A percentile compares a stretch with the other conserved stretches of the same genome.
phyloP scores from a whole-genome alignment of 345 rosid species.

The Viola odorata region DNA sequence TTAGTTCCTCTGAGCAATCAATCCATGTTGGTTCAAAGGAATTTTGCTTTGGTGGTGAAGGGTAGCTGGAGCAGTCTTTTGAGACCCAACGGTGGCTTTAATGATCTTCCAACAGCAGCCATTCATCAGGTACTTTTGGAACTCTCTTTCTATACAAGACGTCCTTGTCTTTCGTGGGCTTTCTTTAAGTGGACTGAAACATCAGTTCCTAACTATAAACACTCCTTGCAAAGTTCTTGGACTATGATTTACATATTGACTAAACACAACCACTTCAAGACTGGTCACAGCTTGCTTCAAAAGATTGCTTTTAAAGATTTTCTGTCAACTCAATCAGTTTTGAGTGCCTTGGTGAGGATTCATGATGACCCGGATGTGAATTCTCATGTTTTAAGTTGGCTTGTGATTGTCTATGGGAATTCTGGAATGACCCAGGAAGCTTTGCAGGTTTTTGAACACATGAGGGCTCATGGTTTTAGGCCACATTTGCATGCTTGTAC shows the following conservation, averaged over 20 bases:
- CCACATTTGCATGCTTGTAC: slow-evolving; percentile 92
- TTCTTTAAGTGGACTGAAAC: slow-evolving; percentile 58
- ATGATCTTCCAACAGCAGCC: slow-evolving; percentile 36
- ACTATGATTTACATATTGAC: slow-evolving; percentile 67
- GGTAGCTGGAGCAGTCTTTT: slow-evolving; percentile 60
- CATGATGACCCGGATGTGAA: slow-evolving; percentile 57
- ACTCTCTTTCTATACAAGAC: slow-evolving; percentile 29
- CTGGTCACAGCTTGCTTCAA: slow-evolving; percentile 74
- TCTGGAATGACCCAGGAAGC: slow-evolving; percentile 63
- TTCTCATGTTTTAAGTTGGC: slow-evolving; percentile 85
- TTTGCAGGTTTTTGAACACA: slow-evolving; percentile 65
- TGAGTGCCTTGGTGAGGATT: slow-evolving; percentile 47
- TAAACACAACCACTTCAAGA: slow-evolving; percentile 55
- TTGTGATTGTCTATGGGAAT: slow-evolving; percentile 56
- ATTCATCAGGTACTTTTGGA: slow-evolving; percentile 46
- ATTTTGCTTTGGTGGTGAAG: slow-evolving; percentile 46
- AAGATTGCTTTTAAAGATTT: slow-evolving; percentile 65
- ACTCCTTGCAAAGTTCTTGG: slow-evolving; percentile 70
- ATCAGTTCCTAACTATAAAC: slow-evolving; percentile 39
- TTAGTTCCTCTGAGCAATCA: slow-evolving; percentile 12
- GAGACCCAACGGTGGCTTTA: slow-evolving; percentile 29
- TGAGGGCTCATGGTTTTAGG: slow-evolving; percentile 40
- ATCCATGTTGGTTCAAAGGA: slow-evolving; percentile 36
- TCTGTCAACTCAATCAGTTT: slow-evolving; percentile 61
- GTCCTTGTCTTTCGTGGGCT: slow-evolving; percentile 48